Conservation (phyloP, 257 asterid genomes). For the Euphrasia confusa region DNA sequence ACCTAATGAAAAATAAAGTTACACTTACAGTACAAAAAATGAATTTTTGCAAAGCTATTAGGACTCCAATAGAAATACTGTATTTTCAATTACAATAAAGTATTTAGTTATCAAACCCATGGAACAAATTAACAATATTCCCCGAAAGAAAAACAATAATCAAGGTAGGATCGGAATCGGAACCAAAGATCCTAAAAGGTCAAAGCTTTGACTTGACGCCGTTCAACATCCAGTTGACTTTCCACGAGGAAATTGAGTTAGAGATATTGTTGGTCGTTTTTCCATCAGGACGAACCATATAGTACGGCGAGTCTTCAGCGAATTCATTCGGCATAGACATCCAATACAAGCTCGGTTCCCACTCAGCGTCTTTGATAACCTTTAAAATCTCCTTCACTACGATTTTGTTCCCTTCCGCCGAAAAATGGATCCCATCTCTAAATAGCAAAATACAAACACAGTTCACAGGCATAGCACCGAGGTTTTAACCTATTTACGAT, state of each 20-base stretch:
- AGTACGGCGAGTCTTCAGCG: constrained; percentile 39
- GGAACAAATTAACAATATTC: neutral
- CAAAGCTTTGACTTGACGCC: constrained; percentile 33
- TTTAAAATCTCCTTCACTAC: constrained; percentile 55
- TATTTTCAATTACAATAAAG: too few species aligned
- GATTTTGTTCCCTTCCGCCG: constrained; percentile 48
- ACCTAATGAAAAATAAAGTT: too few species aligned
- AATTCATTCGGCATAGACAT: constrained; percentile 46
- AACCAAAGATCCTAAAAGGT: constrained; percentile 5
- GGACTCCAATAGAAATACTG: too few species aligned
- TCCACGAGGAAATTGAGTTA: constrained; percentile 31
- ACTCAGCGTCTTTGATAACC: constrained; percentile 43
- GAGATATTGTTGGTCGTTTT: constrained; percentile 33
- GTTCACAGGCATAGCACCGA: too few species aligned
- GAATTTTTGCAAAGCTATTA: too few species aligned
- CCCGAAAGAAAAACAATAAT: neutral
- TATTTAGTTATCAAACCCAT: neutral
- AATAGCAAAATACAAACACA: neutral
- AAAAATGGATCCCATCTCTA: constrained; percentile 65
- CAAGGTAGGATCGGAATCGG: neutral
- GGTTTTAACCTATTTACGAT: too few species aligned
- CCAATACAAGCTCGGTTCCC: constrained; percentile 66
- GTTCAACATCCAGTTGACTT: constrained; percentile 34
- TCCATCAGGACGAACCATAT: constrained; percentile 33
- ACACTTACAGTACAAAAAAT: too few species aligned